Evolutionary conservation across 164 flowering plant genomes (phyloP), one percentile per base, ranked within the genome.

Genomic region (Chimonanthus praecox): DNA sequence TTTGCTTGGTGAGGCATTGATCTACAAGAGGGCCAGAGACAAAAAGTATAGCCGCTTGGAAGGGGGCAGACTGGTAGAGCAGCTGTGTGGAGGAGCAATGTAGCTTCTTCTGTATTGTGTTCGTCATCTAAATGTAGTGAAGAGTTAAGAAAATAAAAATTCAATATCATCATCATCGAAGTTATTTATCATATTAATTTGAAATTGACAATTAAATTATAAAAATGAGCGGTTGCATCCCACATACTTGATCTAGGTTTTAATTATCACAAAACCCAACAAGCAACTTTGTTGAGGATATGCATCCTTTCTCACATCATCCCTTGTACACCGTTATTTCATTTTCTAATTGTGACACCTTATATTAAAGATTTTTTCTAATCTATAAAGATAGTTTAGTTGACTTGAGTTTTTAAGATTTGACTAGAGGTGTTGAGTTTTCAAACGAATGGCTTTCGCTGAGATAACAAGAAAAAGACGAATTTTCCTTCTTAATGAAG

Each of bases 51-150:
- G 97, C 97, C 7, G 99, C 97, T 83, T 96, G 99, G 72, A 86
- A 96, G 71, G 99, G 99, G 2, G 97, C 94, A 60, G 99, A 96
- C 50, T 96, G 98, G 78, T 96, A 96, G 58, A 96, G 87, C 43
- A 94, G 85, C 78, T 96, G 98, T 1, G 99, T 96, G 0, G 99
- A 96, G 16, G 97, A 85, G 5, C 91, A 92, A 74, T 86, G 89
- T 2, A 91, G 91, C 81, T 84, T 94, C 87, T 96, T 96, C 68
- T 96, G 99, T 73, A 96, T 94, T 6, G 97, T 91, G 86, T 94
- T 94, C 64, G 98, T 94, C 68, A 96, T 90, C 99, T 94, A 80
- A 51, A 16, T 11, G 33, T 15, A 20, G 7, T 5, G 2, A 9
- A 43, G 15, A 72, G 89, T 85, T 79, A 90, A 88, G 82, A 74